Base-by-base conservation (phyloP, 148 eudicot species). In the Rhododendron ferrugineum region DNA sequence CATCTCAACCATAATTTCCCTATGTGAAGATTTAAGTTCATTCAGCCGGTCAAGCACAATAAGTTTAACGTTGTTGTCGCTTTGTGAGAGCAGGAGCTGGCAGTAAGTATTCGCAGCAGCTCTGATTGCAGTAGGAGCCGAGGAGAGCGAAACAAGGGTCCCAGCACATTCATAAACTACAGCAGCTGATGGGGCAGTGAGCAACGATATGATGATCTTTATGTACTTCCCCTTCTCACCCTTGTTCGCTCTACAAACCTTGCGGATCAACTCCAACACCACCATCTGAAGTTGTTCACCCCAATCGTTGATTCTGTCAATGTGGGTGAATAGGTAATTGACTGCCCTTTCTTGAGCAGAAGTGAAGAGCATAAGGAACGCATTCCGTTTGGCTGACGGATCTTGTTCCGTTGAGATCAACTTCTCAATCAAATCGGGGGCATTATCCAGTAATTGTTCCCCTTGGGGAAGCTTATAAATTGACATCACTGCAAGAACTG, bases 11-110 rank as follows among this genome's bases (percentile, higher is more conserved):
- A 96, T 94, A 54, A 95, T 93, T 47, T 96, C 97, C 34, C 92
- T 92, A 88, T 96, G 96, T 0, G 91, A 89, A 68, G 94, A 56
- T 85, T 94, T 96, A 77, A 96, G 94, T 86, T 95, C 99, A 85
- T 90, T 93, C 47, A 96, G 91, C 30, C 97, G 91, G 85, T 96
- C 99, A 84, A 96, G 95, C 88, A 96, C 93, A 86, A 96, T 96
- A 86, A 95, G 99, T 87, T 96, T 95, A 47, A 96, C 96, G 86
- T 96, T 96, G 91, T 96, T 95, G 90, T 96, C 99, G 87, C 99
- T 96, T 87, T 96, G 99, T 9, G 97, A 93, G 80, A 90, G 91
- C 86, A 95, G 87, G 80, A 95, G 95, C 90, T 96, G 96, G 86
- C 99, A 95, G 86, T 96, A 96, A 18, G 98, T 95, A 86, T 86